Evolutionary conservation across 768 basidiomycete species (phyloP), one percentile per base, ranked within the genome.

Genomic region (Pulveroboletus ravenelii): DNA sequence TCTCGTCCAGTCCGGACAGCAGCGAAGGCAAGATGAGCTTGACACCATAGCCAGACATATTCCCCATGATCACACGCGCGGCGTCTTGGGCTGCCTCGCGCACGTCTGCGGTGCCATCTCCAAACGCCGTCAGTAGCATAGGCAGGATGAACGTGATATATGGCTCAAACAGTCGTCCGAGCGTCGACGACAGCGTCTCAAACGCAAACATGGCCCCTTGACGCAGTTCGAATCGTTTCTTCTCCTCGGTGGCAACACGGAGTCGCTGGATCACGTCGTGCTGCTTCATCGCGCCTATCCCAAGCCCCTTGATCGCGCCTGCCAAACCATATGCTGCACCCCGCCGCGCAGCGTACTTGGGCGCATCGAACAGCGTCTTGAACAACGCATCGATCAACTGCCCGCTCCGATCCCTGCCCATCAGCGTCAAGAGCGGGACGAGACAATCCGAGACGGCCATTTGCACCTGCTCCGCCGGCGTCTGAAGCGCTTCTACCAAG

Each of bases 261-360:
- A 99, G 73, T 18, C 87, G 82, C 10, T 72, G 73, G 55, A 96
- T 81, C 38, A 97, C 72, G 47, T 85, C 75, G 64, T 86, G 88
- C 63, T 93, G 85, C 64, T 93, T 92, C 72, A 98, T 81, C 0
- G 84, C 81, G 0, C 81, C 74, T 27, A 98, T 80, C 1, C 96
- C 96, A 1, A 85, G 79, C n/a, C 96, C 96, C 61, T 88, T 89
- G 63, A 97, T 77, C 38, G 91, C 80, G 25, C 96, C 96, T 2
- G 95, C 93, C 17, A 99, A 71, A 37, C 95, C 96, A 66, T 97
- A 98, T 1, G 95, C 94, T 1, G 95, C 94, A 30, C 96, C 96
- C n/a, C 95, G 81, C n/a, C 96, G 81, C 45, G 81, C 78, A 10
- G 91, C 95, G 62, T 99, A 98, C 65, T 93, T 97, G 8, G 81